These are phyloP conservation scores for Boletus sp. DNA, from an alignment of 768 basidiomycete species.

Conservation along the genomic window DNA sequence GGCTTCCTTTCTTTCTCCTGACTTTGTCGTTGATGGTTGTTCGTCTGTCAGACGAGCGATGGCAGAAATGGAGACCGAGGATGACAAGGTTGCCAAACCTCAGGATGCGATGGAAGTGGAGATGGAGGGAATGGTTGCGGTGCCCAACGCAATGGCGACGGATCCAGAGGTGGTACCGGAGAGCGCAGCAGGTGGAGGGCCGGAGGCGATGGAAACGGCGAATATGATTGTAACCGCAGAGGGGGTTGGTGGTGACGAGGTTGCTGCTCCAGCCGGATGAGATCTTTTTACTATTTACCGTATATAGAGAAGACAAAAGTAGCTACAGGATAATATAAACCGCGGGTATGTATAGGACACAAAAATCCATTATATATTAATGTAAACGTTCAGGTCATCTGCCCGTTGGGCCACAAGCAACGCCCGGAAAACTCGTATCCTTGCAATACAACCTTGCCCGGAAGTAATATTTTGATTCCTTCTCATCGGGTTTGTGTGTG, in stretches of 20 bases:
- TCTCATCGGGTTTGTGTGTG: too few relatives aligned
- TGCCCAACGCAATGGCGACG: not conserved
- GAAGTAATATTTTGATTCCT: too few relatives aligned
- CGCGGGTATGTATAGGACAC: not conserved
- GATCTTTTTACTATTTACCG: not conserved
- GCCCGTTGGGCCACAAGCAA: too few relatives aligned
- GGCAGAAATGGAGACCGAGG: conserved; percentile 46
- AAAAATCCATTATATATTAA: not conserved
- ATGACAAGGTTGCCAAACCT: conserved; percentile 10
- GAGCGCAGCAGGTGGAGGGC: not conserved
- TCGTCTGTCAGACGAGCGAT: conserved; percentile 36
- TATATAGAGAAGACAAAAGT: not conserved
- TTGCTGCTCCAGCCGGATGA: conserved; percentile 6
- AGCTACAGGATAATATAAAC: not conserved
- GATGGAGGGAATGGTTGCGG: conserved; percentile 6
- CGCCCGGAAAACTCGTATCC: not conserved
- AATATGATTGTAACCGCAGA: not conserved
- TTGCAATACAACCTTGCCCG: too few relatives aligned
- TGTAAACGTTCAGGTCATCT: not conserved
- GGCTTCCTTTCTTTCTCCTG: not conserved
- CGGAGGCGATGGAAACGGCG: not conserved
- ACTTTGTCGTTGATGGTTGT: not conserved
- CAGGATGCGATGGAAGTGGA: conserved; percentile 1
- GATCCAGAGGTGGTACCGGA: not conserved
- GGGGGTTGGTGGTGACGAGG: not conserved